Conservation (phyloP, 176 grass and related monocot genomes). For the Miscanthus lutarioriparius region DNA sequence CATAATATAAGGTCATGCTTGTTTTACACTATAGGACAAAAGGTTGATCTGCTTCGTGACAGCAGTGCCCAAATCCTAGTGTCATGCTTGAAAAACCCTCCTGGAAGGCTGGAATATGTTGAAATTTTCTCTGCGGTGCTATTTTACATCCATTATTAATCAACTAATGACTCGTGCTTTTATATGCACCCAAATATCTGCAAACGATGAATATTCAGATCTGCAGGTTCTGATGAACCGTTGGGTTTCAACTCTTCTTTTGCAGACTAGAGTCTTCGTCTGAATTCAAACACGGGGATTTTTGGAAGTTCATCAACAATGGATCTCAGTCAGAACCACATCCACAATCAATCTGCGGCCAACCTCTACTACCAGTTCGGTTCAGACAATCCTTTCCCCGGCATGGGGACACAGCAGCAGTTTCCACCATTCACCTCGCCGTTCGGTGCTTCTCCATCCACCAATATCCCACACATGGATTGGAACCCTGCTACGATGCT, state of each 20-base stretch:
- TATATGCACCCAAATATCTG: not conserved
- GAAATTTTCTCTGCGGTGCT: not conserved
- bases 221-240: not conserved
- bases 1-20: not conserved
- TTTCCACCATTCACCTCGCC: not conserved
- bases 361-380: slow-evolving; percentile 38
- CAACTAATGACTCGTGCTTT: not conserved
- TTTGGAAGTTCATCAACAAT: not conserved
- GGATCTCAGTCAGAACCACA: slow-evolving; percentile 25
- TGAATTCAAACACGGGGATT: not conserved
- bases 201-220: not conserved
- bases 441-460: slow-evolving; percentile 22
- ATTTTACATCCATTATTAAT: not conserved
- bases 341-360: slow-evolving; percentile 21
- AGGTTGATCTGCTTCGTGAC: not conserved
- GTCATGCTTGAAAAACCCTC: not conserved
- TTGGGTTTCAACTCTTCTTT: slow-evolving; percentile 10
- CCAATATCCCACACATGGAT: slow-evolving; percentile 41
- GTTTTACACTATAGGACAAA: not conserved
- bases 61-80: not conserved
- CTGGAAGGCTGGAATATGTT: not conserved
- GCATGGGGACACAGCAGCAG: slow-evolving; percentile 26
- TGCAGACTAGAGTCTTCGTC: not conserved
- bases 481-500: slow-evolving; percentile 70
- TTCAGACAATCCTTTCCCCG: slow-evolving; percentile 27